These are phyloP conservation scores for Sarocladium oryzae DNA, from an alignment of 2,329 filamentous ascomycete genomes.

Conservation along the genomic window DNA sequence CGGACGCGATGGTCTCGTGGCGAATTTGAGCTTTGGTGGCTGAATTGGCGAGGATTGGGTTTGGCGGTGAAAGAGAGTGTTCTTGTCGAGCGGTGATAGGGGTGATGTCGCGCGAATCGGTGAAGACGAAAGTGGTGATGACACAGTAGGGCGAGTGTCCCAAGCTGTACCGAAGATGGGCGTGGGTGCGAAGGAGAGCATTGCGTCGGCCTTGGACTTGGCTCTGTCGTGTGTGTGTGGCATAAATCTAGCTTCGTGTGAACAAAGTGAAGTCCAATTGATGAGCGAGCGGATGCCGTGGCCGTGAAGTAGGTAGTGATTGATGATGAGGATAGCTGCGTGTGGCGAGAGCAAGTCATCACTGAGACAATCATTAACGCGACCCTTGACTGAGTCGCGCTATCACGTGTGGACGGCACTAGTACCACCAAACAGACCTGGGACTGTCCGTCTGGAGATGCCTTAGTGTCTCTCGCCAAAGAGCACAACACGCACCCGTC, in stretches of 20 bases:
- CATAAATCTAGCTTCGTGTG: background rate
- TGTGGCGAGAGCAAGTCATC: background rate
- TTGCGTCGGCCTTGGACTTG: constrained; percentile 17
- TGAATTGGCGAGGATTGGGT: constrained; percentile 39
- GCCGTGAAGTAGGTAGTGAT: background rate
- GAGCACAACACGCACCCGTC: no score
- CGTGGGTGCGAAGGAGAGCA: constrained; percentile 36
- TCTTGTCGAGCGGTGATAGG: constrained; percentile 36
- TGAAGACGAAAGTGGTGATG: constrained; percentile 55
- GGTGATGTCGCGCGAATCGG: constrained; percentile 44
- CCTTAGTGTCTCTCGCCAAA: no score
- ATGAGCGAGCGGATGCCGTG: no score
- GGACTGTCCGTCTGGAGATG: no score
- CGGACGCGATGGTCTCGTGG: constrained; percentile 49
- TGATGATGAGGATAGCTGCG: background rate
- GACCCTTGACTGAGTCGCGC: constrained; percentile 17
- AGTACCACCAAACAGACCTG: constrained; percentile 12
- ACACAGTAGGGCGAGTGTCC: constrained; percentile 36
- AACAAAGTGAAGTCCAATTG: no score
- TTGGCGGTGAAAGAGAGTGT: constrained; percentile 33
- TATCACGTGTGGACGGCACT: constrained; percentile 22
- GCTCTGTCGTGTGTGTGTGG: background rate
- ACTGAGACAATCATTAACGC: constrained; percentile 8
- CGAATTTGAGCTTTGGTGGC: constrained; percentile 39
- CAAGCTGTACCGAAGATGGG: constrained; percentile 35